Conservation (phyloP, 2,329 filamentous ascomycete genomes). For the Ophiocordyceps polyrhachis-furcata region DNA sequence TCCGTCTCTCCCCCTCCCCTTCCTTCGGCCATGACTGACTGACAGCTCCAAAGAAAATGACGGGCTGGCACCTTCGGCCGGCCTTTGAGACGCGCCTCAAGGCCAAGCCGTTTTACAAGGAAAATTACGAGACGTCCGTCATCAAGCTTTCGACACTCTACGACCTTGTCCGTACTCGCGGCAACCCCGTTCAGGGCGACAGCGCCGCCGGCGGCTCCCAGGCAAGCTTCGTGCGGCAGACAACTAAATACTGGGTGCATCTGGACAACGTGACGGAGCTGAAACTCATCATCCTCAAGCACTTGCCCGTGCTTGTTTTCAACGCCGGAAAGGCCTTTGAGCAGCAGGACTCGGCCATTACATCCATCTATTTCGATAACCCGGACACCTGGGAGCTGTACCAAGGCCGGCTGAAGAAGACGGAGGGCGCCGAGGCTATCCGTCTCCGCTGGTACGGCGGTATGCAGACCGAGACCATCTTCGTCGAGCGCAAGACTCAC, state of each 20-base stretch:
- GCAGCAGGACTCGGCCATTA: conserved; percentile 76
- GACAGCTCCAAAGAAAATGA: conserved; percentile 61
- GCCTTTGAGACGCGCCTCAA: conserved; percentile 92
- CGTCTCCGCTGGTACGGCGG: conserved; percentile 94
- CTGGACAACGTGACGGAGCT: conserved; percentile 95
- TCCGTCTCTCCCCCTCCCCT: not conserved
- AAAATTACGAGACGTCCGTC: conserved; percentile 93
- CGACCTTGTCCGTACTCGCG: conserved; percentile 81
- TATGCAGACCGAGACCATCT: conserved; percentile 89
- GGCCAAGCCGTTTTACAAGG: conserved; percentile 95
- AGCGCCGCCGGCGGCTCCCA: conserved; percentile 78
- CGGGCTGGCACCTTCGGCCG: conserved; percentile 78
- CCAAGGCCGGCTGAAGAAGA: conserved; percentile 87
- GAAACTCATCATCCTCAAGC: conserved; percentile 94
- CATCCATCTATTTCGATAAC: conserved; percentile 97
- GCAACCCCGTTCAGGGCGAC: conserved; percentile 83
- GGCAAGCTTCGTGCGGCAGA: conserved; percentile 90
- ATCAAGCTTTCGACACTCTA: conserved; percentile 90
- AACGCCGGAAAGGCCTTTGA: conserved; percentile 96
- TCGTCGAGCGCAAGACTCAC: conserved; percentile 94
- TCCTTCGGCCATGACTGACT: conserved; percentile 4
- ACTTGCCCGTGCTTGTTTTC: conserved; percentile 91
- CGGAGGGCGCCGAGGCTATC: conserved; percentile 90
- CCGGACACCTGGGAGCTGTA: conserved; percentile 88
- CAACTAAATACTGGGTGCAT: conserved; percentile 99